Evolutionary conservation across 1,284 basidiomycete genomes (phyloP).

Genomic region (Prillingera fragicola): DNA sequence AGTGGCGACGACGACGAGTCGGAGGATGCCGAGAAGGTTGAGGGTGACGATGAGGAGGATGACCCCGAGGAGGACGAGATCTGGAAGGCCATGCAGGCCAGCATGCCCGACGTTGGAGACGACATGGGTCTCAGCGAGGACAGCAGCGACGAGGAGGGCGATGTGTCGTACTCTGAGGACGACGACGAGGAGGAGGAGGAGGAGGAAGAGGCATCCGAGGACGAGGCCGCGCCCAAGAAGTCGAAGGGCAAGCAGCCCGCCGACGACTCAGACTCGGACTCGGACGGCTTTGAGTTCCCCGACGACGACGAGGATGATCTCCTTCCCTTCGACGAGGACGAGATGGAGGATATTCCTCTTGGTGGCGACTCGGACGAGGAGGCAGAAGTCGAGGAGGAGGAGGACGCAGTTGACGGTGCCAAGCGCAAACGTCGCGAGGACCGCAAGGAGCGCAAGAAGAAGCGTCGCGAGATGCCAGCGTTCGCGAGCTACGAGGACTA

Average conservation of each 20-base stretch:
- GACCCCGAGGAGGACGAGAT: constrained; percentile 62
- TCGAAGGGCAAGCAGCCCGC: constrained; percentile 15
- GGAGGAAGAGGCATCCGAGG: constrained; percentile 33
- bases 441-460: constrained; percentile 53
- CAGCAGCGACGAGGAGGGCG: constrained; percentile 54
- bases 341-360: too few species aligned
- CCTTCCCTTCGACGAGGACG: constrained; percentile 37
- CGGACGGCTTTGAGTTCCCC: constrained; percentile 24
- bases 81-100: constrained; percentile 85
- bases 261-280: constrained; percentile 12
- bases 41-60: constrained; percentile 48
- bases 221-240: constrained; percentile 20
- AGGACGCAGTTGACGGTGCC: constrained; percentile 51
- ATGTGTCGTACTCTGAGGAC: constrained; percentile 51
- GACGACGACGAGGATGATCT: constrained; percentile 46
- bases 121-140: constrained; percentile 62
- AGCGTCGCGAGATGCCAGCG: constrained; percentile 73
- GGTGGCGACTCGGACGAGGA: too few species aligned
- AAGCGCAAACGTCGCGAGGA: constrained; percentile 53
- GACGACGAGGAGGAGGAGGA: constrained; percentile 51
- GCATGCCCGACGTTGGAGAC: constrained; percentile 57
- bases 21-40: constrained; percentile 35
- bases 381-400: constrained; percentile 49
- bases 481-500: constrained; percentile 97
- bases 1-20: constrained; percentile 44